Conservation (phyloP, 2,329 filamentous ascomycete genomes). For the Podosphaera aphanis region DNA sequence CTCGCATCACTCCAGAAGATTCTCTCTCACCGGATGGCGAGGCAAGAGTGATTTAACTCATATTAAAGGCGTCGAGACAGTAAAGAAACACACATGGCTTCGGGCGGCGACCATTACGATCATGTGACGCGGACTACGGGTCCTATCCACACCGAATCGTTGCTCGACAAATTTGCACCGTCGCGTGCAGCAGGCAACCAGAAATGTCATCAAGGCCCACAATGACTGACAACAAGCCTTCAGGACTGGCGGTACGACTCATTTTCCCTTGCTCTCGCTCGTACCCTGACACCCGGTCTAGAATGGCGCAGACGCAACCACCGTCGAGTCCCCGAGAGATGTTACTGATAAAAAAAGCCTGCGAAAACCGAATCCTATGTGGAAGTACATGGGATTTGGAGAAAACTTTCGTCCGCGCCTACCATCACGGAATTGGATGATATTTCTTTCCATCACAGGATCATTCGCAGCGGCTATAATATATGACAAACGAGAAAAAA, state of each 20-base stretch:
- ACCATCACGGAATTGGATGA: conserved; percentile 92
- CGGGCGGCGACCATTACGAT: too few species aligned
- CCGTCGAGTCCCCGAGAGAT: conserved; percentile 16
- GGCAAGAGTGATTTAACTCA: too few species aligned
- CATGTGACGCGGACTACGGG: too few species aligned
- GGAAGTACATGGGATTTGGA: conserved; percentile 53
- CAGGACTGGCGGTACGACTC: neutral
- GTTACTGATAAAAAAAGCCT: conserved; percentile 20
- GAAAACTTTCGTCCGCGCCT: conserved; percentile 64
- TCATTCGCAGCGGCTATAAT: conserved; percentile 59
- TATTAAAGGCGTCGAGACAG: too few species aligned
- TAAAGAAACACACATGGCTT: too few species aligned
- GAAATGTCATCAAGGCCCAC: neutral
- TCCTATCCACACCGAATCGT: too few species aligned
- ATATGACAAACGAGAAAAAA: conserved; percentile 85
- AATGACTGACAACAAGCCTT: neutral
- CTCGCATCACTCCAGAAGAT: too few species aligned
- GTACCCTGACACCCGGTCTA: neutral
- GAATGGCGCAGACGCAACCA: conserved; percentile 16
- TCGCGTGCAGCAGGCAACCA: too few species aligned
- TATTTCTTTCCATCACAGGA: conserved; percentile 64
- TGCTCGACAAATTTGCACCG: too few species aligned
- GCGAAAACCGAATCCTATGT: conserved; percentile 40
- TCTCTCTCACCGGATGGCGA: too few species aligned
- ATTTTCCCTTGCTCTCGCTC: neutral